Evolutionary conservation across 345 rosid genomes (phyloP).

Genomic region (Durio zibethinus): DNA sequence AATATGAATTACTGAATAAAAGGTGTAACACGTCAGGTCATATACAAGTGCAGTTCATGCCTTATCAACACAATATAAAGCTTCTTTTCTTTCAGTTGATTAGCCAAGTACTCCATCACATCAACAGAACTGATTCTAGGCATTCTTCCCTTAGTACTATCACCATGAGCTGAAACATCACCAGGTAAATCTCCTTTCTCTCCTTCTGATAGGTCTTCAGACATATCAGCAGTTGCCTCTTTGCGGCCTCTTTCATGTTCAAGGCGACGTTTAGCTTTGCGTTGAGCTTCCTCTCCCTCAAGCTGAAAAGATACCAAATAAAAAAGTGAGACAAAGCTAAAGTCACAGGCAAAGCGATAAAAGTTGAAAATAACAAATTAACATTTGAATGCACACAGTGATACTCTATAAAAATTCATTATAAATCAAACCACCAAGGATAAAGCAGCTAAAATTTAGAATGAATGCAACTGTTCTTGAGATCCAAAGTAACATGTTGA

Average conservation of each 20-base stretch:
- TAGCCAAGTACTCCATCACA: slow-evolving; percentile 66
- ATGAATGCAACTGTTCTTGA: neutral
- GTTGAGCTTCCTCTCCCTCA: slow-evolving; percentile 67
- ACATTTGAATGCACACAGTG: neutral
- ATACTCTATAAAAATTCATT: neutral
- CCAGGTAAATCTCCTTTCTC: slow-evolving; percentile 56
- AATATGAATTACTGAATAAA: neutral
- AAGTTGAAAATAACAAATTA: neutral
- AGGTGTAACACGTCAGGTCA: slow-evolving; percentile 3
- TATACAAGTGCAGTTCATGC: slow-evolving; percentile 28
- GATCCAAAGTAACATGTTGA: neutral
- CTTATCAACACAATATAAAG: slow-evolving; percentile 79
- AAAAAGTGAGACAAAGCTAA: neutral
- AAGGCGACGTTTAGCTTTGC: slow-evolving; percentile 48
- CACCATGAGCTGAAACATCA: slow-evolving; percentile 51
- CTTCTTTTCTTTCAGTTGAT: slow-evolving; percentile 65
- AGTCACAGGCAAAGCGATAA: neutral
- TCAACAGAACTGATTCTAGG: slow-evolving; percentile 61
- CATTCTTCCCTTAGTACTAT: slow-evolving; percentile 46
- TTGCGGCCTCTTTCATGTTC: slow-evolving; percentile 69
- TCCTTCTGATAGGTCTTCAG: slow-evolving; percentile 73
- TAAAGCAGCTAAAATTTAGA: neutral
- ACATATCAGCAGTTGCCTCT: slow-evolving; percentile 79
- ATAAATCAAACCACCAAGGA: neutral
- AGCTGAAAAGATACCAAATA: slow-evolving; percentile 32